A percentile compares a stretch with the other conserved stretches of the same genome.
phyloP scores from a whole-genome alignment of 1,284 basidiomycete species.

The Trametes hirsuta region DNA sequence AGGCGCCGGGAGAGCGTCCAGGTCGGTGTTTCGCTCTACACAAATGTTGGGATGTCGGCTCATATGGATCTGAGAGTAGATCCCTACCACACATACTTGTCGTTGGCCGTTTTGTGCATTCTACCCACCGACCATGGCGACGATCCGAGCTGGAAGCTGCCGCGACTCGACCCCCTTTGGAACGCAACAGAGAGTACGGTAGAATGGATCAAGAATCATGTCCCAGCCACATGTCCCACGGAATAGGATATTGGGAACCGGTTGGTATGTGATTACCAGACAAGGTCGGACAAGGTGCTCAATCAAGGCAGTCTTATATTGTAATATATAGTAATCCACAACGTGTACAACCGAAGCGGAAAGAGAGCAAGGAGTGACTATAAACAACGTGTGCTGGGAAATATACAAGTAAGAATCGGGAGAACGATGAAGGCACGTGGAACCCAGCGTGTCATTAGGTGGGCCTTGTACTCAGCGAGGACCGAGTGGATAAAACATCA shows the following conservation, averaged over 20 bases:
- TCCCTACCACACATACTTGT: conserved; percentile 91
- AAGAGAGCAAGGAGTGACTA: too few relatives aligned
- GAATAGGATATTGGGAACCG: not conserved
- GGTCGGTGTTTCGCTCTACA: conserved; percentile 48
- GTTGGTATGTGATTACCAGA: too few relatives aligned
- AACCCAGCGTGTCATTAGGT: too few relatives aligned
- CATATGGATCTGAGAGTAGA: conserved; percentile 47
- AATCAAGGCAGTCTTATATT: too few relatives aligned
- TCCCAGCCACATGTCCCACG: conserved; percentile 33
- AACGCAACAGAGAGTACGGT: conserved; percentile 71
- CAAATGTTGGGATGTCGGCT: not conserved
- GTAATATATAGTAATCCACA: too few relatives aligned
- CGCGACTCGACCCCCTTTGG: conserved; percentile 64
- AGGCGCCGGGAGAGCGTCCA: conserved; percentile 76
- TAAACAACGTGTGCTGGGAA: too few relatives aligned
- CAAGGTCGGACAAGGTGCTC: too few relatives aligned
- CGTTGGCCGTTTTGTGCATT: conserved; percentile 79
- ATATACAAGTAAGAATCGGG: too few relatives aligned
- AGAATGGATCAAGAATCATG: conserved; percentile 61
- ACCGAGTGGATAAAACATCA: too few relatives aligned
- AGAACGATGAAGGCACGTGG: too few relatives aligned
- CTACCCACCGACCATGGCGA: conserved; percentile 47
- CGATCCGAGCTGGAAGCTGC: conserved; percentile 57
- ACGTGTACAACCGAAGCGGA: too few relatives aligned
- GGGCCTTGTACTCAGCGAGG: too few relatives aligned